Base-by-base conservation (phyloP, 345 rosid genomes). In the Rhodomyrtus tomentosa region DNA sequence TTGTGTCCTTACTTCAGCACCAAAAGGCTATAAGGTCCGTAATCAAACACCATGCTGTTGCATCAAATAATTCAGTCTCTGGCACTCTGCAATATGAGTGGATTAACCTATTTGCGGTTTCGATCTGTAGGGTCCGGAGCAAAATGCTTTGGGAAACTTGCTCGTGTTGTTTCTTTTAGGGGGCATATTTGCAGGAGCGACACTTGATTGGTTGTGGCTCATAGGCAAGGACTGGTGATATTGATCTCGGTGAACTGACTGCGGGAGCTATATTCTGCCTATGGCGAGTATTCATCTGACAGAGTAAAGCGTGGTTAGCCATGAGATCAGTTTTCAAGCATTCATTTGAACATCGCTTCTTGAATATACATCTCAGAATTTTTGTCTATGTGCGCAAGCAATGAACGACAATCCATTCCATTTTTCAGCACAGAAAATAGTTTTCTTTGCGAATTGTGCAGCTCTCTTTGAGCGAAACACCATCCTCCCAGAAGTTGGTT, bases 21-120 rank as follows among this genome's bases (percentile, higher is more conserved):
- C 99, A 50, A 90, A 92, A 83, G 98, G 98, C 84, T 96, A 94
- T 87, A 95, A 94, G 94, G 96, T 93, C 18, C 6, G 32, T 18
- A 21, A 49, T 68, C 25, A 18, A 68, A 68, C 12, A 4, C 45
- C 79, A 68, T 68, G 45, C 38, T 68, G 29, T 9, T 36, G 25
- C 79, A 4, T 36, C 5, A 4, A 18, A 9, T 18, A 36, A 9
- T 36, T 68, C 25, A 18, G 11, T 68, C 22, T 36, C n/a, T n/a
- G n/a, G n/a, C n/a, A n/a, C n/a, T n/a, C 25, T 18, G 11, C 25
- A 4, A 14, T 36, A 68, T 68, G 25, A 68, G 25, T 36, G 6
- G 45, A 38, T 9, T 68, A 68, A 68, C 79, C 45, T 68, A 18
- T 68, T 2, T 36, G 45, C 13, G 40, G 20, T 55, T 72, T 87